Evolutionary conservation across 345 rosid genomes (phyloP).

Genomic region (Draba incana): DNA sequence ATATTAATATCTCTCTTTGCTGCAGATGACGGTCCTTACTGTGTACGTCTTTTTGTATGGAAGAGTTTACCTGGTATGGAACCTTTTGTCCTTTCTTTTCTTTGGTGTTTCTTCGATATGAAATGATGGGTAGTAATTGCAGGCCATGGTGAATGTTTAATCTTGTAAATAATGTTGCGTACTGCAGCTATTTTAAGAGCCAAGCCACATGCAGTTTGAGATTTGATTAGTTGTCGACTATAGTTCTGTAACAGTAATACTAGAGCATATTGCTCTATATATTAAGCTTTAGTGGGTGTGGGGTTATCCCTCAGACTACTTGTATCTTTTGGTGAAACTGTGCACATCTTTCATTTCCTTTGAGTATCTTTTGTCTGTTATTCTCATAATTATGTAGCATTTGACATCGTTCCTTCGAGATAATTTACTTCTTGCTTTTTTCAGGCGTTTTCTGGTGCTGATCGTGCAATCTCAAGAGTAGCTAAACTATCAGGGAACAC

Average conservation of each 20-base stretch:
- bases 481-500: constrained; percentile 73
- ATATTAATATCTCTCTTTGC: constrained; percentile 38
- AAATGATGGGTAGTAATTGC: constrained; percentile 18
- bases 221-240: constrained; percentile 3
- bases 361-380: constrained; percentile 19
- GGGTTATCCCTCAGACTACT: constrained; percentile 14
- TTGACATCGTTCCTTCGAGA: constrained; percentile 15
- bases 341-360: constrained; percentile 1
- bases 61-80: constrained; percentile 83
- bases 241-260: constrained; percentile 11
- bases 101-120: background rate
- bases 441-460: constrained; percentile 98
- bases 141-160: constrained; percentile 8
- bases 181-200: constrained; percentile 23
- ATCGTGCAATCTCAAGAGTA: constrained; percentile 51
- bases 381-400: background rate
- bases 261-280: constrained; percentile 7
- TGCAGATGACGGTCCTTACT: constrained; percentile 98
- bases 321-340: constrained; percentile 7
- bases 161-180: constrained; percentile 1
- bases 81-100: constrained; percentile 18
- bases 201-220: background rate
- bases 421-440: constrained; percentile 31
- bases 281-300: constrained; percentile 8
- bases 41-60: constrained; percentile 92